Percentiles rank a stretch among this genome's conserved stretches.
Evolutionary conservation across 306 rosid species (phyloP).

Genomic region (Malus sylvestris): DNA sequence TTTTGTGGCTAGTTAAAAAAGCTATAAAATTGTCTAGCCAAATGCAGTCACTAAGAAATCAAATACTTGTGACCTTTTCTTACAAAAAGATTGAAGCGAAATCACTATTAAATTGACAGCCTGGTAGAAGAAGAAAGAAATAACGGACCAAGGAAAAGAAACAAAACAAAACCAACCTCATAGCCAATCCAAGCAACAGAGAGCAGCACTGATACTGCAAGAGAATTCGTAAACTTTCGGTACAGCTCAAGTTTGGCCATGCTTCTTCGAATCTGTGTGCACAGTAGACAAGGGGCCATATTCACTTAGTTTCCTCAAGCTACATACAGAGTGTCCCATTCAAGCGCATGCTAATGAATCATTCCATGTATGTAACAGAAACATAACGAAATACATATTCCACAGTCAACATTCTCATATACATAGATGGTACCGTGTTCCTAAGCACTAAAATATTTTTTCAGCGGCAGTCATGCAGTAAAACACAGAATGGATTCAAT

Average conservation of each 20-base stretch:
- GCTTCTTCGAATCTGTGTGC: conserved; percentile 51
- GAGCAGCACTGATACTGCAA: conserved; percentile 66
- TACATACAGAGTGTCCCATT: not conserved
- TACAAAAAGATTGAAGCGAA: too few relatives aligned
- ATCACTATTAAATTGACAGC: not conserved
- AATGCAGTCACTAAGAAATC: too few relatives aligned
- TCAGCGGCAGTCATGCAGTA: not conserved
- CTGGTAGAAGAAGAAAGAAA: not conserved
- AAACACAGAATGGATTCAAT: not conserved
- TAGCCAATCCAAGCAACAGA: conserved; percentile 71
- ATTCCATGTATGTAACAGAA: not conserved
- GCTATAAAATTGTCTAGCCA: too few relatives aligned
- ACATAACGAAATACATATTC: not conserved
- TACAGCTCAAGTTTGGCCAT: conserved; percentile 64
- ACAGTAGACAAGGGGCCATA: conserved; percentile 1
- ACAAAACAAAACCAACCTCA: conserved; percentile 40
- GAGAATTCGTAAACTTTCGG: conserved; percentile 71
- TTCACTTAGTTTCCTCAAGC: conserved; percentile 2
- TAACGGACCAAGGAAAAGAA: not conserved
- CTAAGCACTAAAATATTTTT: not conserved
- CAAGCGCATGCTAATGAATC: not conserved
- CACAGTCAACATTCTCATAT: not conserved
- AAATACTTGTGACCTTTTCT: too few relatives aligned
- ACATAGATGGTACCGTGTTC: not conserved
- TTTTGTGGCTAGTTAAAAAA: not conserved